Evolutionary conservation across 805 yeast genomes (phyloP).

Genomic region (Kregervanrija fluxuum): DNA sequence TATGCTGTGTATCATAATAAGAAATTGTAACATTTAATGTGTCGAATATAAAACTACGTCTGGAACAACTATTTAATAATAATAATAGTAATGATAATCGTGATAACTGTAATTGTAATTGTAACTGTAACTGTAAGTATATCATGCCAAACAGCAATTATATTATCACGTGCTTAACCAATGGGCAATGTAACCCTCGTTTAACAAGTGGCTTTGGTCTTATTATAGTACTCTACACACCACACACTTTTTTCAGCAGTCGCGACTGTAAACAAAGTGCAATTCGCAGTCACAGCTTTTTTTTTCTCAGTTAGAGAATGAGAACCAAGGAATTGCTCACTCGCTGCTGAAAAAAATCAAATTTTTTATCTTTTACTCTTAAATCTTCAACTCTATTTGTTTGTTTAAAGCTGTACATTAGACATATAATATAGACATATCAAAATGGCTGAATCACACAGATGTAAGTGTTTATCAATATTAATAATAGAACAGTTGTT

Average conservation of each 20-base stretch:
- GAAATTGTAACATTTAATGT: not conserved
- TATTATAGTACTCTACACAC: conserved; percentile 4
- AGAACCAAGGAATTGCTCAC: not conserved
- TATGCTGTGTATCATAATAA: too few species aligned
- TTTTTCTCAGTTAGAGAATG: not conserved
- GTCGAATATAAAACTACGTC: not conserved
- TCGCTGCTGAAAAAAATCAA: conserved; percentile 1
- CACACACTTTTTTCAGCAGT: not conserved
- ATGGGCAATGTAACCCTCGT: not conserved
- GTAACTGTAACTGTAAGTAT: too few species aligned
- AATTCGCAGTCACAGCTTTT: conserved; percentile 7
- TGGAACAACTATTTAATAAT: not conserved
- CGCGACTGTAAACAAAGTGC: not conserved
- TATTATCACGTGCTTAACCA: conserved; percentile 2
- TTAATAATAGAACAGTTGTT: not conserved
- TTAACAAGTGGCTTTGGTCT: not conserved
- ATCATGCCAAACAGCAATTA: too few species aligned
- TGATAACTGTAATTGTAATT: too few species aligned
- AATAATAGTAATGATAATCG: too few species aligned
- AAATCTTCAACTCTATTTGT: not conserved
- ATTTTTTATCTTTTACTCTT: not conserved
- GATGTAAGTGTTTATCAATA: conserved; percentile 65
- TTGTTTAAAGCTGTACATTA: not conserved
- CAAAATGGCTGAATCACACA: conserved; percentile 93
- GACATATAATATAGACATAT: conserved; percentile 15